phyloP scores from a whole-genome alignment of 2,329 filamentous ascomycete species.

The Karstenula rhodostoma region DNA sequence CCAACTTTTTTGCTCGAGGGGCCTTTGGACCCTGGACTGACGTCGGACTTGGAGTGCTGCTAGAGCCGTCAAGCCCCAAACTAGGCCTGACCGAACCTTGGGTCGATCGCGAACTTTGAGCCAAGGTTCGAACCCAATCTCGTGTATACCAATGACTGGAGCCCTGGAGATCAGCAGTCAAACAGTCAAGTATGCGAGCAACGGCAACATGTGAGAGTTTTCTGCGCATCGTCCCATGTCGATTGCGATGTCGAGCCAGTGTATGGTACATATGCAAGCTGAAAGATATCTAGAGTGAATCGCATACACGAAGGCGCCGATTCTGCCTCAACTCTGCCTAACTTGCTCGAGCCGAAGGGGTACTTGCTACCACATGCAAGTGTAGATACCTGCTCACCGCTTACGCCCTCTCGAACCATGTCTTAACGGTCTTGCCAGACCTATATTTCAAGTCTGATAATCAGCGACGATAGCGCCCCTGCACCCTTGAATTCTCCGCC shows the following conservation, averaged over 20 bases:
- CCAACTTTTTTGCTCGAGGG: neutral
- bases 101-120: conserved; percentile 1
- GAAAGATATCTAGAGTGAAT: neutral
- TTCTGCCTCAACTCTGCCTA: neutral
- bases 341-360: neutral
- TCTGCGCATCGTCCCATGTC: neutral
- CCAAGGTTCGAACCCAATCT: neutral
- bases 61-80: conserved; percentile 4
- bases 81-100: conserved; percentile 7
- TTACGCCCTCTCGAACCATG: conserved; percentile 12
- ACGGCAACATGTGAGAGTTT: neutral
- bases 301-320: neutral
- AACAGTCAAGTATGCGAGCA: neutral
- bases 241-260: neutral
- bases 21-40: conserved; percentile 1
- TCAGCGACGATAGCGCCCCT: conserved; percentile 27
- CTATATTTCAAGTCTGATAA: conserved; percentile 36
- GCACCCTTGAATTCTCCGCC: conserved; percentile 18
- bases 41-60: conserved; percentile 1
- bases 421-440: conserved; percentile 22
- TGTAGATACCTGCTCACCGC: conserved; percentile 19
- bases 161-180: neutral
- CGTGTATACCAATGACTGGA: neutral
- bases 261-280: neutral
- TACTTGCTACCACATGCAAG: conserved; percentile 20